Percentiles rank a stretch among this genome's conserved stretches.
Evolutionary conservation across 2,329 filamentous ascomycete genomes (phyloP).

Genomic region (Beauveria rudraprayagi): DNA sequence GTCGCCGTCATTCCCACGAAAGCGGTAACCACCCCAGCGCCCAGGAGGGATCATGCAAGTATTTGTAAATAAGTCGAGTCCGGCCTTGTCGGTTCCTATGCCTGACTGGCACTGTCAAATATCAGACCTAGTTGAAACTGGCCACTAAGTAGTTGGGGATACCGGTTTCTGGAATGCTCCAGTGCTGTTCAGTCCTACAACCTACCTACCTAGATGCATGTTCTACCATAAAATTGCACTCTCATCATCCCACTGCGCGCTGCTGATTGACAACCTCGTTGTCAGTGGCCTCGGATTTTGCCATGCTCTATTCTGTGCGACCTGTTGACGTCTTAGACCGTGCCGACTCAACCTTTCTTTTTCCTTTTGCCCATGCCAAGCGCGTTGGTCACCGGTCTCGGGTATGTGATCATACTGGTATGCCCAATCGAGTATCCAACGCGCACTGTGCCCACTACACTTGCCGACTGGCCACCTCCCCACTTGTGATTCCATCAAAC

Average conservation of each 20-base stretch:
- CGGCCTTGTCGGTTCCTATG: too few species aligned
- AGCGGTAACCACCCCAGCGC: not conserved
- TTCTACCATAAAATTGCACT: too few species aligned
- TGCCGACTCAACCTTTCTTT: not conserved
- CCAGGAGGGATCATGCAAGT: not conserved
- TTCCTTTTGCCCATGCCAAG: not conserved
- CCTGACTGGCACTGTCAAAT: too few species aligned
- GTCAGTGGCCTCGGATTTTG: not conserved
- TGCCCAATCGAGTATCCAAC: constrained; percentile 1
- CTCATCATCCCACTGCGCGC: not conserved
- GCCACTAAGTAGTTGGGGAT: too few species aligned
- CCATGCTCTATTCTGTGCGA: not conserved
- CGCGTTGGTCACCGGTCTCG: not conserved
- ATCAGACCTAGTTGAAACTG: too few species aligned
- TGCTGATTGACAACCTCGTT: not conserved
- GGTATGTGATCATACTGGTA: not conserved
- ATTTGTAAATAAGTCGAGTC: too few species aligned
- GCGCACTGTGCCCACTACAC: not conserved
- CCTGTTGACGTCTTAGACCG: not conserved
- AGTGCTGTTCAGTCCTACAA: not conserved
- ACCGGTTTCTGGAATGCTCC: not conserved
- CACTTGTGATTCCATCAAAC: not conserved
- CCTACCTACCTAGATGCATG: too few species aligned
- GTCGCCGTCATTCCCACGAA: not conserved
- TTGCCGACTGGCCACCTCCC: too few species aligned